Conservation (phyloP, 306 rosid genomes). For the Quercus engelmannii region DNA sequence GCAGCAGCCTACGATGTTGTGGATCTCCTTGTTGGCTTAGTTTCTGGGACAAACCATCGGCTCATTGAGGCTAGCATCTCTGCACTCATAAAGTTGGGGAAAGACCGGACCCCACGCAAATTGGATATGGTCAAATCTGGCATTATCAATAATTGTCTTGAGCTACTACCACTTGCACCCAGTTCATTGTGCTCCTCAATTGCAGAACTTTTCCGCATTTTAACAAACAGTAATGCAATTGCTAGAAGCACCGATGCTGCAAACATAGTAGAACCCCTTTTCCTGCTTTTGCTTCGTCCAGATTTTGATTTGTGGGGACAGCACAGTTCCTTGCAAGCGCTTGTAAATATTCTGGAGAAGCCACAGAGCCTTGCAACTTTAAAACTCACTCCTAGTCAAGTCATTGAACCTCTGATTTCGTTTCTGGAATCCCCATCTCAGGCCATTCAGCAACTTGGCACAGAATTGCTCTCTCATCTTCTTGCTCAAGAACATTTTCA, state of each 20-base stretch:
- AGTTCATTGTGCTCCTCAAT: constrained; percentile 89
- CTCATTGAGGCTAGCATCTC: constrained; percentile 77
- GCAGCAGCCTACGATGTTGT: constrained; percentile 67
- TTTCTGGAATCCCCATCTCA: constrained; percentile 92
- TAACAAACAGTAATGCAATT: constrained; percentile 84
- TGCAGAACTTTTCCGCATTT: constrained; percentile 89
- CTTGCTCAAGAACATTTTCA: constrained; percentile 96
- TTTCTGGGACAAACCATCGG: constrained; percentile 71
- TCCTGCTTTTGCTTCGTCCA: constrained; percentile 72
- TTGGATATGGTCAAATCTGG: constrained; percentile 86
- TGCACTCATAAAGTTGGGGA: constrained; percentile 82
- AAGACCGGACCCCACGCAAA: constrained; percentile 81
- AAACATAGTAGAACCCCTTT: constrained; percentile 90
- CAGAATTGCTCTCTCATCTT: constrained; percentile 90
- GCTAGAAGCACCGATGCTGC: constrained; percentile 93
- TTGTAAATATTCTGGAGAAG: constrained; percentile 96
- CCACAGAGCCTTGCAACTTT: constrained; percentile 91
- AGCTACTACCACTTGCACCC: constrained; percentile 71
- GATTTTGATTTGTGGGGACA: constrained; percentile 97
- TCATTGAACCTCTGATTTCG: constrained; percentile 84
- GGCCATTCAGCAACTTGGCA: constrained; percentile 98
- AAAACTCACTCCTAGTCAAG: constrained; percentile 93
- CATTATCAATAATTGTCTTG: constrained; percentile 69
- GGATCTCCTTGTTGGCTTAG: constrained; percentile 81
- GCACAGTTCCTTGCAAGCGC: constrained; percentile 97